Base-by-base conservation (phyloP, 495 filamentous ascomycete genomes). In the Podospora anserina region DNA sequence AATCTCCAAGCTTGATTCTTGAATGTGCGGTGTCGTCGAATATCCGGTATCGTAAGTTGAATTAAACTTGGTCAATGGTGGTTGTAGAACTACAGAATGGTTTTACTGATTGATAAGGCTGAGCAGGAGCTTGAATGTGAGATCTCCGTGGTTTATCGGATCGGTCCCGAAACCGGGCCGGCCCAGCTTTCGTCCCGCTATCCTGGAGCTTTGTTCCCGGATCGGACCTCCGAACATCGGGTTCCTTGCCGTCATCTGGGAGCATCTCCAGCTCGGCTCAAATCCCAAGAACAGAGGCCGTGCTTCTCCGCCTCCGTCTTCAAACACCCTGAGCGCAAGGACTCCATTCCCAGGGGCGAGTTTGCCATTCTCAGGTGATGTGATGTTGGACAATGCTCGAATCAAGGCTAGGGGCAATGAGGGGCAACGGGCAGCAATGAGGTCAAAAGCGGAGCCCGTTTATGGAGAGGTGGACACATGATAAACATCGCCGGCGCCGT, bases 161-260 rank as follows among this genome's bases (percentile, higher is more conserved):
- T 61, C 64, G 60, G 27, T 27, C 49, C 68, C 68, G 68, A 67
- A 59, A 67, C 60, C 68, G 68, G 68, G 54, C 4, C 61, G 30
- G 64, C 49, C 34, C 27, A 19, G 28, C 1, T 0, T 57, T n/a
- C 6, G 13, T 49, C 9, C 39, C 39, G 39, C 39, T 5, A 49
- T 49, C 39, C 61, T 63, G 18, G 18, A 58, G 62, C 58, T 66
- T 66, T 56, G 61, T 59, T 60, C 67, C 65, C 61, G 64, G 55
- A 23, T 27, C 26, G 63, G 63, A 65, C 20, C 34, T 64, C 23
- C 32, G 61, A 68, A 49, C 59, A 54, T 34, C 66, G 56, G 64
- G 54, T 66, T 56, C 55, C 3, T 49, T 26, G 11, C 19, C n/a
- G 32, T 32, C 61, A 19, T 18, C 4, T n/a, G 5, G 18, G 55